These are phyloP conservation scores for Leishmania amazonensis DNA, from an alignment of 208 protist species.

Conservation along the genomic window DNA sequence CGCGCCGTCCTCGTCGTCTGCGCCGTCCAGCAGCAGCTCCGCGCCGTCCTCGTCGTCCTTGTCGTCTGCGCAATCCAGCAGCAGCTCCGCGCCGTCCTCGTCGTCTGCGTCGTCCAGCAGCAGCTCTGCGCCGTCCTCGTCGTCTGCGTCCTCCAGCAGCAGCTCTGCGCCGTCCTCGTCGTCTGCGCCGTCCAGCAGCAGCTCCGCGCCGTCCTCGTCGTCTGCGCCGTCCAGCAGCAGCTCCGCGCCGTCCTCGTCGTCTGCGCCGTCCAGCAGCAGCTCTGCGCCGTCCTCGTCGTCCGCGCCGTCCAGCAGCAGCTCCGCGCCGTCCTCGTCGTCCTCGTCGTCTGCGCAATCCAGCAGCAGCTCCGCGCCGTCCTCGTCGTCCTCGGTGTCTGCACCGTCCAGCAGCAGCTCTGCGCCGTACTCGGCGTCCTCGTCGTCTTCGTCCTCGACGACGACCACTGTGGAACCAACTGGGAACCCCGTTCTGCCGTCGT, in stretches of 20 bases:
- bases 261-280: constrained; percentile 7
- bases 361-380: neutral
- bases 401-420: neutral
- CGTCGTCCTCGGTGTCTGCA: neutral
- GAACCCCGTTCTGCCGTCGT: neutral
- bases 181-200: neutral
- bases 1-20: neutral
- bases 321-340: neutral
- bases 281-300: neutral
- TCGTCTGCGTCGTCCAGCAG: neutral
- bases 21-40: constrained; percentile 6
- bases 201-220: neutral
- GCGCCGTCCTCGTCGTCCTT: neutral
- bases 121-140: neutral
- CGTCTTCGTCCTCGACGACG: neutral
- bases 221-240: neutral
- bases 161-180: neutral
- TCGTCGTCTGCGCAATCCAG: neutral
- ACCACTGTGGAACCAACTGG: too few relatives aligned
- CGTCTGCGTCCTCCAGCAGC: neutral
- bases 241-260: neutral
- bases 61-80: neutral
- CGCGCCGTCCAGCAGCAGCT: constrained; percentile 6
- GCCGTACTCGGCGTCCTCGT: neutral
- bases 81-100: neutral